These are phyloP conservation scores for Solanum dulcamara DNA, from an alignment of 257 asterid genomes.

Conservation along the genomic window DNA sequence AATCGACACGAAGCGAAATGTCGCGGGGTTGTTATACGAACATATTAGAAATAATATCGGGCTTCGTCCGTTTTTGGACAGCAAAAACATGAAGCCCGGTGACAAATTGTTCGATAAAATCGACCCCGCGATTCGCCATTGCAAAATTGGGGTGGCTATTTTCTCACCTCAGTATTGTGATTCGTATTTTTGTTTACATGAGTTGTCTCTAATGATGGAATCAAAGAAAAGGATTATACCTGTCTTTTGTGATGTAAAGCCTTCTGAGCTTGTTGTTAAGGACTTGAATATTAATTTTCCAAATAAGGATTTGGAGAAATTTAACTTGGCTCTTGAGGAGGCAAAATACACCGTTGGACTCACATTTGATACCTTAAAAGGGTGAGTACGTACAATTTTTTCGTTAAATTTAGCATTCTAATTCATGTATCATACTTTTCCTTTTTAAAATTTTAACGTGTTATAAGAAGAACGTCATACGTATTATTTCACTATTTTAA, in stretches of 20 bases:
- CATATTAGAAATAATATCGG: constrained; percentile 29
- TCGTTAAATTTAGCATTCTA: not conserved
- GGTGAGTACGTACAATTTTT: constrained; percentile 20
- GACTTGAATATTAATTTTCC: constrained; percentile 26
- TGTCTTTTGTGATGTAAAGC: constrained; percentile 59
- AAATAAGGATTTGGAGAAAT: constrained; percentile 25
- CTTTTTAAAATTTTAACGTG: not conserved
- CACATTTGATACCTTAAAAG: constrained; percentile 55
- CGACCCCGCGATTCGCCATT: constrained; percentile 36
- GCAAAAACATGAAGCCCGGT: constrained; percentile 83
- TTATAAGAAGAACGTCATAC: not conserved
- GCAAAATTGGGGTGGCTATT: constrained; percentile 61
- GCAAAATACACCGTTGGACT: constrained; percentile 71
- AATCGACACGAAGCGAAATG: constrained; percentile 62
- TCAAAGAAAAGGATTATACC: constrained; percentile 46
- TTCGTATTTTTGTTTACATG: constrained; percentile 68
- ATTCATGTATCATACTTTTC: not conserved
- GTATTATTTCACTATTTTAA: not conserved
- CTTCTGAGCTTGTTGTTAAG: constrained; percentile 58
- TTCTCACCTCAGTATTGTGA: constrained; percentile 72
- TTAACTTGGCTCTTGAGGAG: constrained; percentile 49
- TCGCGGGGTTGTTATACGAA: constrained; percentile 58
- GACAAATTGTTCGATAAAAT: constrained; percentile 62
- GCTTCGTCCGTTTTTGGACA: constrained; percentile 59
- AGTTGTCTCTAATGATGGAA: constrained; percentile 54